Percentiles rank a stretch among this genome's conserved stretches.
These are phyloP conservation scores for Pascua guehoae DNA, from an alignment of 1,284 basidiomycete species.

Conservation along the genomic window DNA sequence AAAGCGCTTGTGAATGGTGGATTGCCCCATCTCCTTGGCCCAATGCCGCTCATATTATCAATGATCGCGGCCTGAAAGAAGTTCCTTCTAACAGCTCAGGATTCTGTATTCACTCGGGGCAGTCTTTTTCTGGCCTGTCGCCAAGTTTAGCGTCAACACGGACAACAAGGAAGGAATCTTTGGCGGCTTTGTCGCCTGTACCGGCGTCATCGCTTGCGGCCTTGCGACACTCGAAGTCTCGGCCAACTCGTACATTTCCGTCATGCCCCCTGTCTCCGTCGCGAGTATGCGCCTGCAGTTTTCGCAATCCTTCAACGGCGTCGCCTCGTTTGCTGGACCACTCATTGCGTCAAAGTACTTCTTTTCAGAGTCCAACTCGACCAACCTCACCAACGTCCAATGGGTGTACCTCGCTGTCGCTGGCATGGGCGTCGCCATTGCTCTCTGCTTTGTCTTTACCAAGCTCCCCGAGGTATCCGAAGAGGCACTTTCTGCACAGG, in stretches of 20 bases:
- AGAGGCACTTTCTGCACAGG: conserved; percentile 34
- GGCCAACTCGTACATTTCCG: conserved; percentile 73
- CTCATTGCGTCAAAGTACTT: conserved; percentile 73
- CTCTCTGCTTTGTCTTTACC: conserved; percentile 68
- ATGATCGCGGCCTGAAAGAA: no score
- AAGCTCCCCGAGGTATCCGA: conserved; percentile 71
- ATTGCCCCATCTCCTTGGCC: no score
- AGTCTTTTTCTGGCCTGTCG: conserved; percentile 76
- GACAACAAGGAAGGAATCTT: conserved; percentile 53
- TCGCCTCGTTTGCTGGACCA: conserved; percentile 72
- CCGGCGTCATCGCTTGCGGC: conserved; percentile 64
- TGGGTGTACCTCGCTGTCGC: conserved; percentile 77
- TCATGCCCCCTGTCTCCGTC: conserved; percentile 57
- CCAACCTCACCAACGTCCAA: conserved; percentile 65
- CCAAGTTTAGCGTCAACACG: conserved; percentile 52
- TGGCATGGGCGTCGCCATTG: conserved; percentile 56
- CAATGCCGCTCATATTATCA: no score
- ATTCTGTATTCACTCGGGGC: conserved; percentile 67
- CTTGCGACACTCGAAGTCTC: conserved; percentile 53
- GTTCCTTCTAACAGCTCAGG: no score
- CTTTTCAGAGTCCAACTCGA: conserved; percentile 63
- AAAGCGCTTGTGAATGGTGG: no score
- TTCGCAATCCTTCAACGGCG: conserved; percentile 75
- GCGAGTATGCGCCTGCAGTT: conserved; percentile 75
- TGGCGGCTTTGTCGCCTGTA: conserved; percentile 69